Base-by-base conservation (phyloP, 2,329 filamentous ascomycete genomes). In the Aspergillus sp. region DNA sequence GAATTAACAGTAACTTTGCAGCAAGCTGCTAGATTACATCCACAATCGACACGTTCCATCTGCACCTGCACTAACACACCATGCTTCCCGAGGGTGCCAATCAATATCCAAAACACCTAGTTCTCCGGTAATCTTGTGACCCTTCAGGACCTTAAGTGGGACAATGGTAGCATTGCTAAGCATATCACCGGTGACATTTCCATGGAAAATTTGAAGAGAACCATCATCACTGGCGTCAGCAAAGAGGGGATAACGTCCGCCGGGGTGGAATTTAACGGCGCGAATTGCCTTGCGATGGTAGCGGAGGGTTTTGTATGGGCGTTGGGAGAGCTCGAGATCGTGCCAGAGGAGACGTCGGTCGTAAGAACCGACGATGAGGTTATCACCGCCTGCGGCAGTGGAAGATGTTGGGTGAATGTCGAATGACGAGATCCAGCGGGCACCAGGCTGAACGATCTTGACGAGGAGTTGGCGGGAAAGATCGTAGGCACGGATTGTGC, bases 141-240 rank as follows among this genome's bases (percentile, higher is more conserved):
- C 95, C 70, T 86, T 89, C 49, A 99, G 82, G 69, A 96, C 91
- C 82, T 98, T 99, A 62, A 99, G 83, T 8, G 95, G 95, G 52
- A 98, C 95, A 69, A 99, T 96, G 14, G 89, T 96, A 6, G 95
- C 93, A 70, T 96, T 96, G 79, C 96, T 92, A 85, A 99, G 91
- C 73, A 96, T 81, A 73, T 99, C 95, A 60, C 88, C 91, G 31
- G 96, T 92, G 27, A 98, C 93, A 77, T 93, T 96, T 56, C 92
- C 93, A 73, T 98, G 93, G 85, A 98, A 98, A 54, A 99, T 90
- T 75, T 99, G 95, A 64, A 98, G 79, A 19, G 89, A 91, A 27
- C 95, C 95, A 73, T 99, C 95, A 72, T 99, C 96, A 73, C 90
- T 95, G 19, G 91, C 92, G 72, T 98, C 93, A 0, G 93, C 95